phyloP scores from a whole-genome alignment of 2,329 filamentous ascomycete genomes.

The Beauveria asiatica region DNA sequence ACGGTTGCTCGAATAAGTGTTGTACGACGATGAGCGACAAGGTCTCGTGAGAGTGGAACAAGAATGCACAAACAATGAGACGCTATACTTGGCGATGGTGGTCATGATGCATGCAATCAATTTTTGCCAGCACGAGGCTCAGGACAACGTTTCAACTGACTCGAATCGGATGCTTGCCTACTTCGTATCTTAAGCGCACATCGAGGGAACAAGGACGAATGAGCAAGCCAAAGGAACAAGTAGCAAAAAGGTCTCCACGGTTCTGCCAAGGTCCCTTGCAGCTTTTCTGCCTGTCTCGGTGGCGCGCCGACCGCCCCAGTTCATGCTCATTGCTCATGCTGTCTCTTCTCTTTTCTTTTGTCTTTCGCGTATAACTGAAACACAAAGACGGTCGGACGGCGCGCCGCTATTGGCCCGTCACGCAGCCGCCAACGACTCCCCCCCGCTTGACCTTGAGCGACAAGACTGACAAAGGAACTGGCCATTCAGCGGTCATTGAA shows the following conservation, averaged over 20 bases:
- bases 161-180: no score
- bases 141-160: no score
- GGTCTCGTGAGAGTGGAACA: no score
- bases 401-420: neutral
- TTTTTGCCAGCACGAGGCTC: no score
- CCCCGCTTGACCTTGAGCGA: neutral
- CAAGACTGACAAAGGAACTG: neutral
- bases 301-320: neutral
- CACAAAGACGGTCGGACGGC: neutral
- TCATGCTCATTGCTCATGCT: neutral
- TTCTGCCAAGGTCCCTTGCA: neutral
- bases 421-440: neutral
- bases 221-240: neutral
- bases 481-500: constrained; percentile 2
- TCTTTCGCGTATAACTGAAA: neutral
- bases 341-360: neutral
- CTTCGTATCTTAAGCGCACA: no score
- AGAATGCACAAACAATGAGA: no score
- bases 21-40: no score
- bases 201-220: neutral
- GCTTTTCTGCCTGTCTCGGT: neutral
- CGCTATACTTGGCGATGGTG: no score
- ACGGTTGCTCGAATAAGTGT: no score
- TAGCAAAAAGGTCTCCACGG: neutral
- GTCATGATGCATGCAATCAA: no score